Base-by-base conservation (phyloP, 805 yeast species). In the Saccharomyces paradoxus region DNA sequence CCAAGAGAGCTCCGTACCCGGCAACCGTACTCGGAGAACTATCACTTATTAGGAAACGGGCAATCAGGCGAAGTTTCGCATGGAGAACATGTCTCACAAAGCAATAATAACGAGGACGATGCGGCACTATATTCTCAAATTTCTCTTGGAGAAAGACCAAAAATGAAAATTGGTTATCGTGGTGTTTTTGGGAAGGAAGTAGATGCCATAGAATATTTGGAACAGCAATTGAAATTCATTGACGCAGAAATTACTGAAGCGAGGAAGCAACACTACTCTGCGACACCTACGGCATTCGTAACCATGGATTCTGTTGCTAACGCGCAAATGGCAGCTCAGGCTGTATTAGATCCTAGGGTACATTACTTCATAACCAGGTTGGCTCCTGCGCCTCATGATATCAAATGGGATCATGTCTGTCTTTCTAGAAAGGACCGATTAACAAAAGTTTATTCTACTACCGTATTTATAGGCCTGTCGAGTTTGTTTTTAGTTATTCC, bases 311-410 rank as follows among this genome's bases (percentile, higher is more conserved):
- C 94, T 0, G 97, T 90, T 2, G 96, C 97, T 0, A 84, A 90
- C 60, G 97, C 98, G 2, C 99, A 92, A 68, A 86, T 90, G 88
- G 85, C 94, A 29, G 97, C 97, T 0, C 99, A 94, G 68, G 94
- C 97, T 0, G 91, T 92, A 0, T 69, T 94, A 55, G 97, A 91
- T 66, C 97, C 97, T 0, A 80, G 87, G 55, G 89, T 94, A 7
- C 85, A 87, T 65, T 87, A 83, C 55, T 74, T 94, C 52, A 87
- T 91, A 37, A 87, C 96, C 3, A 76, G 80, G 46, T 73, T 90
- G 54, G 98, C 98, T 0, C 98, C 98, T 0, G 96, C 98, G 1
- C 98, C 98, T 3, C 92, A 87, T 63, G 99, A 92, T 67, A 86
- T 92, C 26, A 83, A 89, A 46, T 92, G 99, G 99, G 87, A 83